A percentile compares a stretch with the other conserved stretches of the same genome.
These are phyloP conservation scores for Mediolabrus comicus DNA, from an alignment of 108 stramenopile genomes.

Conservation along the genomic window DNA sequence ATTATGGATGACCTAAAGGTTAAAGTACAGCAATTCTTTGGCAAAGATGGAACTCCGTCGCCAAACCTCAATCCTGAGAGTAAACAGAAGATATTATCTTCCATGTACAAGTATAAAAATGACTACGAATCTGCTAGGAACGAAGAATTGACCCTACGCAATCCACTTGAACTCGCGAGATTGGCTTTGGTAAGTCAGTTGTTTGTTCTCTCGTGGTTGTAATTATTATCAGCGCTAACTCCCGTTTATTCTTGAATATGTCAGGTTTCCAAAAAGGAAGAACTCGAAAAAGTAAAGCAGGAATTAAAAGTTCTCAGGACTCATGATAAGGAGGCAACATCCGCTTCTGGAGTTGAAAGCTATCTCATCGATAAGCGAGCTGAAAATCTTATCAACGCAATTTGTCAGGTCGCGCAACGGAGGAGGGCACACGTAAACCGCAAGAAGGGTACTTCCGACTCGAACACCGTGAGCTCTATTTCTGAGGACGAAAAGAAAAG, in stretches of 20 bases:
- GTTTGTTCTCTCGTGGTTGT: neutral
- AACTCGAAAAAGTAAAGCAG: neutral
- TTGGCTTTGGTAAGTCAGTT: neutral
- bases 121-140: slow-evolving; percentile 11
- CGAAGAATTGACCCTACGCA: slow-evolving; percentile 4
- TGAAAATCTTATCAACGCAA: slow-evolving; percentile 4
- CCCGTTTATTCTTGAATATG: too few relatives aligned
- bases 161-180: slow-evolving; percentile 18
- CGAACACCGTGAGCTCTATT: neutral
- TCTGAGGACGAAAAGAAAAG: slow-evolving; percentile 19
- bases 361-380: neutral
- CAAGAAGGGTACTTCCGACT: slow-evolving; percentile 1
- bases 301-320: neutral
- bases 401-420: neutral
- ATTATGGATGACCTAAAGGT: slow-evolving; percentile 16
- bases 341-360: neutral
- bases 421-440: neutral
- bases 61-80: slow-evolving; percentile 2
- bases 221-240: too few relatives aligned
- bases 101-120: slow-evolving; percentile 30
- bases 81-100: slow-evolving; percentile 18
- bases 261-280: neutral
- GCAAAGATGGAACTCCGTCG: slow-evolving; percentile 19
- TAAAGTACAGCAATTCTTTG: slow-evolving; percentile 18
- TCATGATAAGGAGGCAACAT: neutral